Evolutionary conservation across 2,329 filamentous ascomycete genomes (phyloP).

Genomic region (Nothophaeocryptopus gaeumannii): DNA sequence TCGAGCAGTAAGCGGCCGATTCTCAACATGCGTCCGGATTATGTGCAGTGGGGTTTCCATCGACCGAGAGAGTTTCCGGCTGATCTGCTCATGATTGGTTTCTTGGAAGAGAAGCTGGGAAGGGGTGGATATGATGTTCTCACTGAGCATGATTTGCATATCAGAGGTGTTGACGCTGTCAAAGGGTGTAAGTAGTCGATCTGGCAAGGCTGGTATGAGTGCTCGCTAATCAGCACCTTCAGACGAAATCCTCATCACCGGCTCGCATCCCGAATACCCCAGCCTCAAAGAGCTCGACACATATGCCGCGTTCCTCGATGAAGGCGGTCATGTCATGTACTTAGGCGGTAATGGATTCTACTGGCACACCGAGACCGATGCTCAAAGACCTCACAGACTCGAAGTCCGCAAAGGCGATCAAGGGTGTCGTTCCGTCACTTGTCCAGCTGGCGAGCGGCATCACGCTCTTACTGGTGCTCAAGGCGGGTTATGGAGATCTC

Average conservation of each 20-base stretch:
- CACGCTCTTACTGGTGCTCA: slow-evolving; percentile 1
- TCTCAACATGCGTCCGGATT: slow-evolving; percentile 5
- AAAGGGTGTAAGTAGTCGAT: background rate
- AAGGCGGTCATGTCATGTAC: slow-evolving; percentile 5
- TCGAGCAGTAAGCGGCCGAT: slow-evolving; percentile 3
- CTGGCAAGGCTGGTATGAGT: no score
- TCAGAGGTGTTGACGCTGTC: background rate
- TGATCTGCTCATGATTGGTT: slow-evolving; percentile 6
- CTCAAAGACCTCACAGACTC: slow-evolving; percentile 1
- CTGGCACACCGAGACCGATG: slow-evolving; percentile 3
- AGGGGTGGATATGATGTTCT: slow-evolving; percentile 5
- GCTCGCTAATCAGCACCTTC: no score
- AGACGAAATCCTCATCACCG: slow-evolving; percentile 6
- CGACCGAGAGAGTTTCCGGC: slow-evolving; percentile 5
- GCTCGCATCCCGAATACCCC: slow-evolving; percentile 7
- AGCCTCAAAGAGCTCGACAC: slow-evolving; percentile 4
- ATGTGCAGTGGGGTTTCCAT: slow-evolving; percentile 5
- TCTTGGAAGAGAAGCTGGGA: slow-evolving; percentile 2
- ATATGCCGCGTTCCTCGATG: background rate
- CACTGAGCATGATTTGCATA: slow-evolving; percentile 5
- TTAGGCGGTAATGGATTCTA: slow-evolving; percentile 7
- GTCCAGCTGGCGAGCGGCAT: slow-evolving; percentile 1
- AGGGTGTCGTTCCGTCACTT: slow-evolving; percentile 4
- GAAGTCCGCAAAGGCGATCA: slow-evolving; percentile 8
- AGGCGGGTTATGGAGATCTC: slow-evolving; percentile 6